A percentile compares a stretch with the other conserved stretches of the same genome.
Evolutionary conservation across 345 rosid species (phyloP).

Genomic region (Populus deltoides): DNA sequence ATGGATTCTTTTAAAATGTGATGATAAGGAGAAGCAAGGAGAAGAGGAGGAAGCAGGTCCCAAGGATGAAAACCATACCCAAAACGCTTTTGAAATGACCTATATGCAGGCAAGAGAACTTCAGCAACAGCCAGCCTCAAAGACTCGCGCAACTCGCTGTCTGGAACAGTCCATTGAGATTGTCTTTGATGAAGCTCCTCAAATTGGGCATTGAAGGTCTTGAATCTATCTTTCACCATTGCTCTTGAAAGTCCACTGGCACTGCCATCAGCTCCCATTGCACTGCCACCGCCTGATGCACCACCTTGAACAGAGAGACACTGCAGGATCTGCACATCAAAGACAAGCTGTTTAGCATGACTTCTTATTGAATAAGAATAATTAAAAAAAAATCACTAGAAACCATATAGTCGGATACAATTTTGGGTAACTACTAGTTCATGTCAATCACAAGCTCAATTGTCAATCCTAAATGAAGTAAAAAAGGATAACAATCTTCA

Average conservation of each 20-base stretch:
- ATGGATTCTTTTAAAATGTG: not conserved
- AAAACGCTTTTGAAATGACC: constrained; percentile 86
- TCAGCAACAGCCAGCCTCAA: constrained; percentile 95
- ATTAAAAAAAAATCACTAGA: not conserved
- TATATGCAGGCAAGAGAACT: constrained; percentile 87
- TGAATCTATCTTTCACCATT: constrained; percentile 80
- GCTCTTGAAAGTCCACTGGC: constrained; percentile 62
- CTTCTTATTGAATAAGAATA: not conserved
- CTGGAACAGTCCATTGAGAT: constrained; percentile 97
- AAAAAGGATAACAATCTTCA: not conserved
- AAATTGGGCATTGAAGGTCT: constrained; percentile 77
- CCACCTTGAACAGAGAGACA: constrained; percentile 68
- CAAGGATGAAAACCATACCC: constrained; percentile 41
- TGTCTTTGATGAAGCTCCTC: constrained; percentile 94
- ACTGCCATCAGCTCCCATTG: constrained; percentile 26
- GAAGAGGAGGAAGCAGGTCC: not conserved
- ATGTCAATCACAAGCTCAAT: not conserved
- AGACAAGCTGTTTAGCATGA: constrained; percentile 14
- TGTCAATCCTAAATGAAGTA: not conserved
- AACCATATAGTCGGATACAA: not conserved
- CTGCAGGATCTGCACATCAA: constrained; percentile 75
- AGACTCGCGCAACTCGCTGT: constrained; percentile 89
- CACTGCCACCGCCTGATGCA: constrained; percentile 26
- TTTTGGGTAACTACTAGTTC: not conserved
- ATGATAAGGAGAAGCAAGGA: not conserved